Evolutionary conservation across 345 rosid genomes (phyloP), one percentile per base, ranked within the genome.

Genomic region (Citrus trifoliata): DNA sequence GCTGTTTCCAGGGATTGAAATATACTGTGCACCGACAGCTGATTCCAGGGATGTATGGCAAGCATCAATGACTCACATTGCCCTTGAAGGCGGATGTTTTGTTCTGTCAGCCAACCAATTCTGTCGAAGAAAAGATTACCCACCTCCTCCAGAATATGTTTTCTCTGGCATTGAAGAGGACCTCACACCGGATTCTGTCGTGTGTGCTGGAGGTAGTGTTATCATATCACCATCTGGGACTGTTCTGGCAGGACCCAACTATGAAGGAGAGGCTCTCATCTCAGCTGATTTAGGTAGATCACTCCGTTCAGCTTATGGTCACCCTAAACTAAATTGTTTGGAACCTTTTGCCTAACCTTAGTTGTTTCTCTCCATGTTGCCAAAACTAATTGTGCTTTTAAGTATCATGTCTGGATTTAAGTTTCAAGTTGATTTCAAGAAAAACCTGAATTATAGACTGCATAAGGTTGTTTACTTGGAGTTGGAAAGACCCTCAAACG

Each of bases 1-100:
- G 33, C 38, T 73, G 38, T 48, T 81, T 85, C 51, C 77, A 92
- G 98, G 98, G 61, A 74, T 93, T 76, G 96, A 92, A 80, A 92
- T 95, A 76, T 95, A 95, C 80, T 93, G 99, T 84, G 97, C 98
- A 51, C 99, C 99, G 0, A 93, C 99, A 22, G 99, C 97, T 78
- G 99, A 95, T 86, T 58, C 95, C 30, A 84, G 95, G 87, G 88
- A 85, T 8, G 80, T 85, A 70, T 95, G 99, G 99, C 94, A 83
- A 84, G 91, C 99, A 40, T 88, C 97, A 5, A 90, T 95, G 92
- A 95, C 93, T 62, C 97, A 93, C 73, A 93, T 95, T n/a, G 98
- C 98, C 82, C 93, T 92, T 58, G 99, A 95, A 76, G 99, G 98
- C 51, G 98, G 97, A 80, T 95, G 99, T 75, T 93, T 92, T 79